phyloP scores from a whole-genome alignment of 495 filamentous ascomycete genomes.

The Parmelia sp. region DNA sequence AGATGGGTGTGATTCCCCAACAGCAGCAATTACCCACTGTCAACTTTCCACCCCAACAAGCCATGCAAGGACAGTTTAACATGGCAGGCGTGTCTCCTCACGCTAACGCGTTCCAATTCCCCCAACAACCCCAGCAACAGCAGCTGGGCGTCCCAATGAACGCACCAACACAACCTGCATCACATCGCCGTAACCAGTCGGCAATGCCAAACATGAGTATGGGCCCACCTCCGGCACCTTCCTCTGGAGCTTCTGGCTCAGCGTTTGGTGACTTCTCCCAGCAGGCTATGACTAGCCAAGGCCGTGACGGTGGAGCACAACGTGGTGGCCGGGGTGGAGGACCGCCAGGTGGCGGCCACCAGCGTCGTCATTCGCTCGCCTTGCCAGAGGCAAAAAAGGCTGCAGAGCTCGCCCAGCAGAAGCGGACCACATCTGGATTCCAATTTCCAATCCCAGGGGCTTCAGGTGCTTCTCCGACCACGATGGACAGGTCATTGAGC shows the following conservation, averaged over 20 bases:
- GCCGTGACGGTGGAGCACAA: slow-evolving; percentile 61
- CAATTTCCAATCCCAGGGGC: slow-evolving; percentile 85
- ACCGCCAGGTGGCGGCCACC: slow-evolving; percentile 69
- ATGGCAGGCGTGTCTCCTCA: slow-evolving; percentile 76
- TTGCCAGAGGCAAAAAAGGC: slow-evolving; percentile 96
- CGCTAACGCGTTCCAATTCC: slow-evolving; percentile 81
- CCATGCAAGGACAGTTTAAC: slow-evolving; percentile 51
- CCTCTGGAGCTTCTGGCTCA: slow-evolving; percentile 83
- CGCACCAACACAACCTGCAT: slow-evolving; percentile 66
- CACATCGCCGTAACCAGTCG: slow-evolving; percentile 97
- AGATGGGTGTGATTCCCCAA: slow-evolving; percentile 87
- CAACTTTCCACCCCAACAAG: slow-evolving; percentile 49
- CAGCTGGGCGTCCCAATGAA: slow-evolving; percentile 65
- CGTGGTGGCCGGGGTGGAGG: slow-evolving; percentile 73
- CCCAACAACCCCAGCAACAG: slow-evolving; percentile 67
- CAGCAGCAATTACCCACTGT: slow-evolving; percentile 74
- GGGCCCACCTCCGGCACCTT: slow-evolving; percentile 93
- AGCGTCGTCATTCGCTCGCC: slow-evolving; percentile 89
- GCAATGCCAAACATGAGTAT: slow-evolving; percentile 89
- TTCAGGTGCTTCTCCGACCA: slow-evolving; percentile 42
- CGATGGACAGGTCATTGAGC: slow-evolving; percentile 41
- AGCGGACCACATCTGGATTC: slow-evolving; percentile 85
- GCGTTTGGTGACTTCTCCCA: slow-evolving; percentile 71
- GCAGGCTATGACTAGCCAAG: slow-evolving; percentile 51
- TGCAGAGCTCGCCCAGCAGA: slow-evolving; percentile 92